phyloP scores from a whole-genome alignment of 306 rosid species.

The Inga laurina region DNA sequence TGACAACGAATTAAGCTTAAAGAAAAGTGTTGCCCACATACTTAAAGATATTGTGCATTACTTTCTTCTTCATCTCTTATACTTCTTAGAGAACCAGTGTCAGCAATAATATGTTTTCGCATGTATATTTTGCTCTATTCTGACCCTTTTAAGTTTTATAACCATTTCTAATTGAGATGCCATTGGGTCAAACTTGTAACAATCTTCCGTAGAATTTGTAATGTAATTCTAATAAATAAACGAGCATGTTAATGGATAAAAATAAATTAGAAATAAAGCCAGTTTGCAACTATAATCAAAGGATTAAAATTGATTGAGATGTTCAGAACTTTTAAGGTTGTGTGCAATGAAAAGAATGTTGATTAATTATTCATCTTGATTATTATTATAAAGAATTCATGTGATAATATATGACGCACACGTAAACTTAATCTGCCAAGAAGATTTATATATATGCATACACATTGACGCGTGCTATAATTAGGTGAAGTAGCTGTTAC shows the following conservation, averaged over 20 bases:
- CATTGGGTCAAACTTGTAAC: too few relatives aligned
- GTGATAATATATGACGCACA: neutral
- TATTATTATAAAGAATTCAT: too few relatives aligned
- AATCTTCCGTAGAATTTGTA: neutral
- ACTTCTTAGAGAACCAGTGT: too few relatives aligned
- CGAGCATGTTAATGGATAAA: neutral
- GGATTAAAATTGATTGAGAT: neutral
- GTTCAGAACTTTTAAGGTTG: neutral
- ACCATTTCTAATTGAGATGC: too few relatives aligned
- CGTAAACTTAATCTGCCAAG: too few relatives aligned
- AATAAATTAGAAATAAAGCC: neutral
- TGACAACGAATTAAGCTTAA: too few relatives aligned
- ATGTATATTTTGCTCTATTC: too few relatives aligned
- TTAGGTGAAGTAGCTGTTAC: neutral
- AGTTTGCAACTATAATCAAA: neutral
- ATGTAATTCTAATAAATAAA: neutral
- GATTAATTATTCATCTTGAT: neutral
- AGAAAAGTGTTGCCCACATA: fast-evolving
- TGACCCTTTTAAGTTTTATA: too few relatives aligned
- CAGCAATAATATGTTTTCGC: too few relatives aligned
- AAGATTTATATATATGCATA: too few relatives aligned
- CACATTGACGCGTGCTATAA: neutral
- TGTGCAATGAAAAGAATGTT: neutral
- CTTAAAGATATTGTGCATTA: fast-evolving
- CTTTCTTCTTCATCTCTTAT: too few relatives aligned